Base-by-base conservation (phyloP, 129 eudicot species). In the Chrysanthemum makinoi region DNA sequence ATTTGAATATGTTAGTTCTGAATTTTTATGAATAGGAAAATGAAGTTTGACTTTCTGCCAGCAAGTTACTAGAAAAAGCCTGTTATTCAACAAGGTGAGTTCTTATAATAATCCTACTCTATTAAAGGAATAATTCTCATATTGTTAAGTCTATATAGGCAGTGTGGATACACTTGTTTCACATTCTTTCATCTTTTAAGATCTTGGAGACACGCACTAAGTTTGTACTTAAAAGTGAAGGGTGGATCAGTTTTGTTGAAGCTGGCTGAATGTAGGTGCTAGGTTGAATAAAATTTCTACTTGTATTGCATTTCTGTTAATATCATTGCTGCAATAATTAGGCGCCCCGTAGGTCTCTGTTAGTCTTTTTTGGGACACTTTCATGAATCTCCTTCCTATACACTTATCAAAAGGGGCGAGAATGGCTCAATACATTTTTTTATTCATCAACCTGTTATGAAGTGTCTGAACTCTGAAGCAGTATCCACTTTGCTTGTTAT, bases 101-200 rank as follows among this genome's bases (percentile, higher is more conserved):
- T 19, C 11, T 12, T 11, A 59, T 19, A 19, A 35, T 20, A 22
- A 22, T 22, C 24, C 24, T 59, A 2, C 64, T 59, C 64, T n/a
- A 59, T 11, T 20, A 17, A 59, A 35, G 24, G 64, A 12, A 59
- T 22, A 35, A 9, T 22, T 11, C 2, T 35, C 35, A 10, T 2
- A 19, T 59, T 22, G 17, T 22, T 20, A 22, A 10, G 24, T 59
- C 14, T 22, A 59, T 10, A 10, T 18, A 59, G 24, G 64, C 60
- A 22, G 64, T 59, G 30, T 59, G 64, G 39, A 59, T 22, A 20
- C 35, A 59, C 64, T 59, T 59, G 64, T 35, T 59, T 59, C 39
- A 59, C 22, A 18, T 2, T 15, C 10, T 59, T 58, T 59, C 16
- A 24, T 22, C 4, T 22, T 59, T 16, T 59, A 22, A 24, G 33